A percentile compares a stretch with the other conserved stretches of the same genome.
These are phyloP conservation scores for Diaporthe citri DNA, from an alignment of 2,329 filamentous ascomycete species.

Conservation along the genomic window DNA sequence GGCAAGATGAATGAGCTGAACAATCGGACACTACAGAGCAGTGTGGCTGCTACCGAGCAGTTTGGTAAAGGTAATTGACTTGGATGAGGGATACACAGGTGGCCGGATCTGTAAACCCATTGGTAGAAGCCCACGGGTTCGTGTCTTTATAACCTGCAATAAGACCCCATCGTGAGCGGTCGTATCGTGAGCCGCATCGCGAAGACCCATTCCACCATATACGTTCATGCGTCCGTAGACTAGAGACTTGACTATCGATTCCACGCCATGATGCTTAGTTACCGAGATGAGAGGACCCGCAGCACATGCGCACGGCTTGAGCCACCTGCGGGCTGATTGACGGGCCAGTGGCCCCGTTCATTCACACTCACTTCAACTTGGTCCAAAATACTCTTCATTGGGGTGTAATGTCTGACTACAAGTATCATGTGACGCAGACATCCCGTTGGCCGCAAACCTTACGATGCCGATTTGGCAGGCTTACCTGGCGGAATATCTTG, in stretches of 20 bases:
- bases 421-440: background rate
- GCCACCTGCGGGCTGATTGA: background rate
- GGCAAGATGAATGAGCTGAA: background rate
- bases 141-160: background rate
- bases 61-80: background rate
- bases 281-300: constrained; percentile 2
- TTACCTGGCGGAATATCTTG: background rate
- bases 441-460: background rate
- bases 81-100: background rate
- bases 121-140: background rate
- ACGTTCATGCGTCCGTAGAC: background rate
- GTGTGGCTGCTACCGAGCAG: background rate
- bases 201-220: background rate
- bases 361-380: background rate
- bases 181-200: background rate
- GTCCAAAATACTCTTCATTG: background rate
- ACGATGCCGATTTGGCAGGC: background rate
- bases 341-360: background rate
- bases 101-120: background rate
- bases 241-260: background rate
- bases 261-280: background rate
- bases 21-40: background rate
- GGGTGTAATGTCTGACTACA: background rate
- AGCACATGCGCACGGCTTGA: background rate
- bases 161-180: background rate